Percentiles rank a stretch among this genome's conserved stretches.
These are phyloP conservation scores for Marasmius tenuissimus DNA, from an alignment of 1,284 basidiomycete genomes.

Conservation along the genomic window DNA sequence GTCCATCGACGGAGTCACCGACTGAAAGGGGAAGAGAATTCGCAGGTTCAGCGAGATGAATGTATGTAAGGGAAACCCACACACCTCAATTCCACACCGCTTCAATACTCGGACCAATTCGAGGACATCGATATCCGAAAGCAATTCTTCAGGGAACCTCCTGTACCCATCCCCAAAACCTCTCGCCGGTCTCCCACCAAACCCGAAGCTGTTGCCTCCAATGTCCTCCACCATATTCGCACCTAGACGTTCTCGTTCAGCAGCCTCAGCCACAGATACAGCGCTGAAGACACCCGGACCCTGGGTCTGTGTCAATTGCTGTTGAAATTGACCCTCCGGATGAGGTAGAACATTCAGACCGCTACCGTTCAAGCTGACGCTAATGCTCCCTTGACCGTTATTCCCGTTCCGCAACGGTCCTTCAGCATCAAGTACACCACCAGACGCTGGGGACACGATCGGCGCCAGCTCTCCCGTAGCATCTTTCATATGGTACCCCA, in stretches of 20 bases:
- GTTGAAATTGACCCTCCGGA: background rate
- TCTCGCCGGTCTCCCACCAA: conserved; percentile 24
- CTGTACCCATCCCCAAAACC: conserved; percentile 41
- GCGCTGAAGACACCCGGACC: background rate
- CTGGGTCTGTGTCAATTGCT: background rate
- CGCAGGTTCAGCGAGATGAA: conserved; percentile 11
- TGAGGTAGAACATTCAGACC: background rate
- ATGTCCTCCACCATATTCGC: conserved; percentile 31
- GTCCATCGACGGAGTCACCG: conserved; percentile 72
- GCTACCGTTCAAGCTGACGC: conserved; percentile 1
- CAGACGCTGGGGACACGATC: conserved; percentile 1
- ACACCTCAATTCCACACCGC: conserved; percentile 56
- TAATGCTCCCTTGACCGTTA: background rate
- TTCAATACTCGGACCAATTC: conserved; percentile 57
- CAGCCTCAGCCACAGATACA: conserved; percentile 28
- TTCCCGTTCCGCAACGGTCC: conserved; percentile 3
- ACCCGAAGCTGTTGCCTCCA: conserved; percentile 21
- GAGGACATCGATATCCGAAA: conserved; percentile 44
- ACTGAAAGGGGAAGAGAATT: conserved; percentile 31
- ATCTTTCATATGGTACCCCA: conserved; percentile 72
- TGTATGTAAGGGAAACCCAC: conserved; percentile 20
- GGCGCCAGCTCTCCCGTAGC: conserved; percentile 43
- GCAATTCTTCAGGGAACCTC: conserved; percentile 41
- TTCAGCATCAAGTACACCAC: background rate
- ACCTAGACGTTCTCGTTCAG: conserved; percentile 34